These are phyloP conservation scores for Entomophthora muscae DNA, from an alignment of 371 early-diverging fungal genomes.

Conservation along the genomic window DNA sequence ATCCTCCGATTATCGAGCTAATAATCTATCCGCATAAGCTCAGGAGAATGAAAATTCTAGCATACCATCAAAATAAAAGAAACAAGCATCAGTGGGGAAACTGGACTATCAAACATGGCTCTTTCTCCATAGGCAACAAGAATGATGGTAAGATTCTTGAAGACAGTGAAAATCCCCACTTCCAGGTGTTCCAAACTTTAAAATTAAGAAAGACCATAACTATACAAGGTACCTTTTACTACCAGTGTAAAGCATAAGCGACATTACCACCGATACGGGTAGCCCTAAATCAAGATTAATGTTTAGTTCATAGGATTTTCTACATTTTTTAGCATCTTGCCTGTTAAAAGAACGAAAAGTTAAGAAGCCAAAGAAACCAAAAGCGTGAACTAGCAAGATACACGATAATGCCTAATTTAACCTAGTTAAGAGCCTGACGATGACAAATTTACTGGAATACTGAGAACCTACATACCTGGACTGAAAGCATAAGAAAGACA, in stretches of 20 bases:
- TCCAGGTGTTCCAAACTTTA: constrained; percentile 68
- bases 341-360: constrained; percentile 13
- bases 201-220: neutral
- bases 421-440: neutral
- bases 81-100: constrained; percentile 56
- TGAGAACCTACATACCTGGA: constrained; percentile 38
- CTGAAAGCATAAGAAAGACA: constrained; percentile 74
- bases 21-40: constrained; percentile 24
- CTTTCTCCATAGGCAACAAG: constrained; percentile 90
- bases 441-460: neutral
- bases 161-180: constrained; percentile 92
- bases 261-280: constrained; percentile 67
- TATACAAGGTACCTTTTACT: constrained; percentile 38
- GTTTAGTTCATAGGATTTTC: constrained; percentile 8
- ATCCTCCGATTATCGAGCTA: constrained; percentile 87
- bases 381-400: constrained; percentile 19
- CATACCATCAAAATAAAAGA: constrained; percentile 78
- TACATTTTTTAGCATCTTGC: constrained; percentile 16
- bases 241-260: constrained; percentile 96
- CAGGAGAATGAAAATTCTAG: neutral
- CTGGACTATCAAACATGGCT: constrained; percentile 55
- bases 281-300: constrained; percentile 48
- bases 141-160: constrained; percentile 97
- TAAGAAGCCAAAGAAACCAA: constrained; percentile 14
- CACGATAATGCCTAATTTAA: constrained; percentile 15